A percentile compares a stretch with the other conserved stretches of the same genome.
Evolutionary conservation across 345 rosid genomes (phyloP).

Genomic region (Acer saccharum): DNA sequence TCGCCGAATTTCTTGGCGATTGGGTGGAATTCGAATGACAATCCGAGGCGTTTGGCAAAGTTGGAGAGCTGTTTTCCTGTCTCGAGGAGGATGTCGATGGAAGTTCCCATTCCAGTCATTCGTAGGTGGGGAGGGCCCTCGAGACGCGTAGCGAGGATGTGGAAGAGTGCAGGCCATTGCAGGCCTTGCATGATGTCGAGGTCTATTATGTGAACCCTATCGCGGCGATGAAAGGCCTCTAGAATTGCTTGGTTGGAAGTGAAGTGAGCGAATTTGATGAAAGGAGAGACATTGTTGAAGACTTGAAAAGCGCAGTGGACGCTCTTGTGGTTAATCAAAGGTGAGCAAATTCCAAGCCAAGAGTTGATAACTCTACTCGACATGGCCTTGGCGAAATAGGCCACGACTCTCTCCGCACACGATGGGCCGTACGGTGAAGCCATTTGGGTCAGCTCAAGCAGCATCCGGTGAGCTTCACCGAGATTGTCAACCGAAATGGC

Average conservation of each 20-base stretch:
- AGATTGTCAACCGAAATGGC: slow-evolving; percentile 67
- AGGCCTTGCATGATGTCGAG: slow-evolving; percentile 75
- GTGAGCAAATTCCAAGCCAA: slow-evolving; percentile 65
- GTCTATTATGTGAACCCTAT: slow-evolving; percentile 64
- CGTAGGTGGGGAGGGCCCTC: slow-evolving; percentile 64
- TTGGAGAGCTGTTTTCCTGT: slow-evolving; percentile 66
- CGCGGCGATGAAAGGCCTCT: slow-evolving; percentile 57
- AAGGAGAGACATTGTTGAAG: slow-evolving; percentile 66
- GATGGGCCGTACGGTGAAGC: slow-evolving; percentile 66
- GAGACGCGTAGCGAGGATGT: slow-evolving; percentile 58
- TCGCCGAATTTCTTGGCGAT: slow-evolving; percentile 60
- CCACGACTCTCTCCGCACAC: slow-evolving; percentile 65
- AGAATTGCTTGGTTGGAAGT: slow-evolving; percentile 76
- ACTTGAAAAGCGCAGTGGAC: slow-evolving; percentile 48
- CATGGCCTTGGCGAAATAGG: slow-evolving; percentile 77
- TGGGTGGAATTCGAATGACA: slow-evolving; percentile 70
- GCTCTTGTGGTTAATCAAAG: slow-evolving; percentile 46
- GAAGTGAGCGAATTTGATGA: slow-evolving; percentile 70
- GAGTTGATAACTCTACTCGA: slow-evolving; percentile 62
- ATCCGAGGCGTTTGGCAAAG: slow-evolving; percentile 61
- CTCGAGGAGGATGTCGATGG: slow-evolving; percentile 52
- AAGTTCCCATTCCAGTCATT: slow-evolving; percentile 61
- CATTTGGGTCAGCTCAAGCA: slow-evolving; percentile 70
- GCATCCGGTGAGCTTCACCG: slow-evolving; percentile 60
- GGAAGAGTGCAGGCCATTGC: slow-evolving; percentile 79